phyloP scores from a whole-genome alignment of 208 protist genomes.

The Phytomonas serpens region DNA sequence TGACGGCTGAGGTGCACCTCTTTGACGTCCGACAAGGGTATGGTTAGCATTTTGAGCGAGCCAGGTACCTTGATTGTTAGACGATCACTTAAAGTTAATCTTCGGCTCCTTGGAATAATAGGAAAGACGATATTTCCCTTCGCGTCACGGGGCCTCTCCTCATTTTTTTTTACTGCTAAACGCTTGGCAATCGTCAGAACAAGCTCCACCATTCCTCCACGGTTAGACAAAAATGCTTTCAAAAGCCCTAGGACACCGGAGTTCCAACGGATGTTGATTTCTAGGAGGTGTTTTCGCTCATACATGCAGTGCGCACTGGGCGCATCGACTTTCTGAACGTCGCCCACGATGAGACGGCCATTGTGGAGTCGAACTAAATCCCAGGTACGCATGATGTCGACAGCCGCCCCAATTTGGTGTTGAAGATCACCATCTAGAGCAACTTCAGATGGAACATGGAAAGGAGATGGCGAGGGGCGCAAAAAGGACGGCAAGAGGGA shows the following conservation, averaged over 20 bases:
- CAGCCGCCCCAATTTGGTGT: constrained; percentile 30
- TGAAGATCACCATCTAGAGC: constrained; percentile 12
- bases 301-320: constrained; percentile 45
- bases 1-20: constrained; percentile 59
- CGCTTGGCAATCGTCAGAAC: constrained; percentile 56
- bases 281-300: constrained; percentile 61
- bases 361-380: constrained; percentile 78
- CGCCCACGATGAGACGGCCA: constrained; percentile 49
- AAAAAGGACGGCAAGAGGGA: background rate
- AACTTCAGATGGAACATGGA: background rate
- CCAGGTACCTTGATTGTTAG: constrained; percentile 60
- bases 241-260: constrained; percentile 29
- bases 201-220: constrained; percentile 39
- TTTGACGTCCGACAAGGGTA: constrained; percentile 48
- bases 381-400: constrained; percentile 81
- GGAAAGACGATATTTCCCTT: constrained; percentile 51
- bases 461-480: constrained; percentile 1
- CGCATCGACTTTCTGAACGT: constrained; percentile 41
- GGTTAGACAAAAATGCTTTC: constrained; percentile 39
- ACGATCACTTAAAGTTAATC: constrained; percentile 38
- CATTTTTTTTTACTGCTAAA: constrained; percentile 42
- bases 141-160: constrained; percentile 40
- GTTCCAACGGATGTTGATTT: constrained; percentile 66
- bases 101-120: constrained; percentile 22
- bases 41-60: constrained; percentile 17